phyloP scores from a whole-genome alignment of 345 rosid genomes.

The Geranium brycei region DNA sequence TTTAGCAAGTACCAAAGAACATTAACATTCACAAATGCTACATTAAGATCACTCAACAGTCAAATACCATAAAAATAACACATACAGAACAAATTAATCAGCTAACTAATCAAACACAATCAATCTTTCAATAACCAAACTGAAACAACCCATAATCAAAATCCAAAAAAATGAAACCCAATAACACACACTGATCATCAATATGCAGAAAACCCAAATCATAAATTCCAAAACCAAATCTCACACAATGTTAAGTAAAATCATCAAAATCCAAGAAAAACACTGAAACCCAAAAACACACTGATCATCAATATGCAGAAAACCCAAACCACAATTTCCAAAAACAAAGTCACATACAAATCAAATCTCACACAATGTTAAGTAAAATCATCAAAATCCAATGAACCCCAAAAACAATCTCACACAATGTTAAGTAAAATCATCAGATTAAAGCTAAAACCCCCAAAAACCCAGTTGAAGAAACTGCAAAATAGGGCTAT shows the following conservation, averaged over 20 bases:
- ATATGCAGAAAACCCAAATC: background rate
- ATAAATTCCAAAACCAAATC: background rate
- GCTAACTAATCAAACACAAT: background rate
- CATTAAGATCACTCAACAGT: no score
- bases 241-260: background rate
- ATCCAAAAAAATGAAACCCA: no score
- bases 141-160: no score
- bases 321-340: background rate
- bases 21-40: no score
- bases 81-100: background rate
- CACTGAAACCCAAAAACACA: background rate
- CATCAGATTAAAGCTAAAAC: background rate
- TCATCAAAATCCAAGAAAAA: no score
- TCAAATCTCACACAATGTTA: background rate
- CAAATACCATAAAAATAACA: no score
- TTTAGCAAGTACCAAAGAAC: no score
- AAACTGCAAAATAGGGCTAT: constrained; percentile 1
- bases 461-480: background rate
- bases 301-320: background rate
- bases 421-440: background rate
- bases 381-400: no score
- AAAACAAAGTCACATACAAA: no score
- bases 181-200: background rate
- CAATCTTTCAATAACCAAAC: background rate
- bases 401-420: background rate